A percentile compares a stretch with the other conserved stretches of the same genome.
phyloP scores from a whole-genome alignment of 371 early-diverging fungal genomes.

The Gilbertella persicaria region DNA sequence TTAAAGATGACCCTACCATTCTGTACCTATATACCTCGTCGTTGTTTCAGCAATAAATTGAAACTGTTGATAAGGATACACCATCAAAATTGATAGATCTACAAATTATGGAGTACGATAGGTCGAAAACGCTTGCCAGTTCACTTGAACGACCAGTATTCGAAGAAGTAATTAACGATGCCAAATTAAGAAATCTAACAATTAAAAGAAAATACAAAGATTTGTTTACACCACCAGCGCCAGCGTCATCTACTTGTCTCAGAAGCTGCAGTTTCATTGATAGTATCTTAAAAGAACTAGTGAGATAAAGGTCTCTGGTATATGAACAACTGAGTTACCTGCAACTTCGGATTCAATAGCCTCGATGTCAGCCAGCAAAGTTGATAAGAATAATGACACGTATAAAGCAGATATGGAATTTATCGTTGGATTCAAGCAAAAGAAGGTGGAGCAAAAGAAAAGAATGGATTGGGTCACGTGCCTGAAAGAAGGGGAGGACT shows the following conservation, averaged over 20 bases:
- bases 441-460: no score
- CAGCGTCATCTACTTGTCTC: conserved; percentile 6
- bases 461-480: no score
- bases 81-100: background rate
- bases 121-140: conserved; percentile 4
- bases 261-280: no score
- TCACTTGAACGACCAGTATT: conserved; percentile 10
- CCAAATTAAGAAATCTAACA: conserved; percentile 9
- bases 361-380: conserved; percentile 1
- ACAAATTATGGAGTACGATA: conserved; percentile 15
- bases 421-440: conserved; percentile 15
- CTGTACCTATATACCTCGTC: no score
- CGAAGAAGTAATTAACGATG: conserved; percentile 11
- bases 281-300: no score
- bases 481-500: no score
- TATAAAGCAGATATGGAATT: conserved; percentile 14
- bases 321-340: no score
- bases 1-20: no score
- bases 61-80: background rate
- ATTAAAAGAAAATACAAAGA: conserved; percentile 19
- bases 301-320: no score
- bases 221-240: conserved; percentile 3
- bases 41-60: no score
- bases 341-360: no score
- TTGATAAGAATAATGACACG: conserved; percentile 18